Conservation (phyloP, 2,329 filamentous ascomycete genomes). For the Sordariomycetes sp. region DNA sequence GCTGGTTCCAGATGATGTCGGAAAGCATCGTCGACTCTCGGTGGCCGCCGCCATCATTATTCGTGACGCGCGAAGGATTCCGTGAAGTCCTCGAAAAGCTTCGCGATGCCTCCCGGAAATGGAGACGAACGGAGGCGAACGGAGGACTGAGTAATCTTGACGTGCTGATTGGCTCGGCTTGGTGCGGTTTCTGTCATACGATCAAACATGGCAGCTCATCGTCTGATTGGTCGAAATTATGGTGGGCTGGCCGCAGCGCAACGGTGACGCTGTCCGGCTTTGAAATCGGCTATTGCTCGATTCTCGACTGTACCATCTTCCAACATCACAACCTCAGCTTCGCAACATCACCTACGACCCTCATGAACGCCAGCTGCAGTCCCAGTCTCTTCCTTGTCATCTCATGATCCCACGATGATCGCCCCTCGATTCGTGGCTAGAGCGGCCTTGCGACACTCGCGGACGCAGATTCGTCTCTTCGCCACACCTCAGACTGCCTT, state of each 20-base stretch:
- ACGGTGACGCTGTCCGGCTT: neutral
- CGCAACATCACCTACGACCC: neutral
- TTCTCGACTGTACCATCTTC: neutral
- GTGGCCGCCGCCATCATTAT: too few species aligned
- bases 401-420: constrained; percentile 31
- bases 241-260: neutral
- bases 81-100: too few species aligned
- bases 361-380: constrained; percentile 3
- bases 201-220: too few species aligned
- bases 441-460: constrained; percentile 25
- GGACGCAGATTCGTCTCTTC: neutral
- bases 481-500: constrained; percentile 17
- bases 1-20: too few species aligned
- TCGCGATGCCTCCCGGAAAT: neutral
- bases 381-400: neutral
- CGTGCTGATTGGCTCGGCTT: constrained; percentile 19
- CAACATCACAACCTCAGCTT: too few species aligned
- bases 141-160: constrained; percentile 19
- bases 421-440: constrained; percentile 28
- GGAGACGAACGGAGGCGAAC: neutral
- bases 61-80: too few species aligned
- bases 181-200: too few species aligned
- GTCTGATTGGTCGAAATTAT: neutral
- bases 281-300: too few species aligned
- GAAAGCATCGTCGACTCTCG: too few species aligned